Conservation (phyloP, 129 eudicot species). For the Helianthus tuberosus region DNA sequence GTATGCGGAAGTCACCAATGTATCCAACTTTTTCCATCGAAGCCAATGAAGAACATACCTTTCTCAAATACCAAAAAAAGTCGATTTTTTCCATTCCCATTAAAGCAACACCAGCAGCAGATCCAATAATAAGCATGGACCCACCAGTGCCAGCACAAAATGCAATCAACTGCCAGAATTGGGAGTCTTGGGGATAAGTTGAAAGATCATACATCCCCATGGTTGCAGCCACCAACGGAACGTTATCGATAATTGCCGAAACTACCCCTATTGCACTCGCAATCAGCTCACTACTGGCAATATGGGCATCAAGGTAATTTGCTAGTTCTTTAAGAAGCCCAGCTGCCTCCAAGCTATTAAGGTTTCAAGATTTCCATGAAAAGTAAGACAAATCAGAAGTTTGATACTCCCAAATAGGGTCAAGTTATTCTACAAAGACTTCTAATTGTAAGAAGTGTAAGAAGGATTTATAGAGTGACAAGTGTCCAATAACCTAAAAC, state of each 20-base stretch:
- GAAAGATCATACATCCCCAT: slow-evolving; percentile 98
- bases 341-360: slow-evolving; percentile 85
- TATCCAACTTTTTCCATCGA: background rate
- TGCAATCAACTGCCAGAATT: slow-evolving; percentile 92
- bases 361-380: slow-evolving; percentile 17
- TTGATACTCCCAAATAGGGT: too few relatives aligned
- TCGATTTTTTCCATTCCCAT: slow-evolving; percentile 98
- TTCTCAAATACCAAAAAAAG: slow-evolving; percentile 91
- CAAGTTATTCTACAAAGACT: too few relatives aligned
- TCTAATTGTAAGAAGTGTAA: too few relatives aligned
- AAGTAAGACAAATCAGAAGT: background rate
- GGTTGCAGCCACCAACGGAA: slow-evolving; percentile 95
- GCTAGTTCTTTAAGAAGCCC: slow-evolving; percentile 92
- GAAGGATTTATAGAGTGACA: too few relatives aligned
- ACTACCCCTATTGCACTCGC: slow-evolving; percentile 95
- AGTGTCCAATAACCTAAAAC: too few relatives aligned
- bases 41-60: slow-evolving; percentile 45
- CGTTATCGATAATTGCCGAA: slow-evolving; percentile 91
- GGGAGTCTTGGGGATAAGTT: slow-evolving; percentile 80
- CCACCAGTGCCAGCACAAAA: slow-evolving; percentile 99
- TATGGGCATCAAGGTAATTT: slow-evolving; percentile 87
- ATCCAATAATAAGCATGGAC: slow-evolving; percentile 94
- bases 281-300: slow-evolving; percentile 69
- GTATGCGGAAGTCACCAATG: too few relatives aligned
- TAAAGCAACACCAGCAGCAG: slow-evolving; percentile 98